Evolutionary conservation across 164 flowering plant species (phyloP).

Genomic region (Stephania yunnanensis): DNA sequence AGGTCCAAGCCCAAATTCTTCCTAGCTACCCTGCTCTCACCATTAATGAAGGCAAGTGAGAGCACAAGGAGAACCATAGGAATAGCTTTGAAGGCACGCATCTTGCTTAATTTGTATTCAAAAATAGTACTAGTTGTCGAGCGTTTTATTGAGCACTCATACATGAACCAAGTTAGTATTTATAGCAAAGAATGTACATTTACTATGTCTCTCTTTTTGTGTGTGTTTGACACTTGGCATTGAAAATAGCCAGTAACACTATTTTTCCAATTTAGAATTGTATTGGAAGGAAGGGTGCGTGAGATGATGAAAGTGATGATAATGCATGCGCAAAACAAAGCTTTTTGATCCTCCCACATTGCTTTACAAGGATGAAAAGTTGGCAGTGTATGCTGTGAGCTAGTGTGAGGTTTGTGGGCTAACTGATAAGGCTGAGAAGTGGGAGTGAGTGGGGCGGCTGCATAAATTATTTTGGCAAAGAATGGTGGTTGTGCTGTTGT

Average conservation of each 20-base stretch:
- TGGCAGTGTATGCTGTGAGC: background rate
- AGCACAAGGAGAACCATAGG: constrained; percentile 5
- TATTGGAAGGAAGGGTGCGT: background rate
- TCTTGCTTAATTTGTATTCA: background rate
- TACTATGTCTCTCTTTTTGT: background rate
- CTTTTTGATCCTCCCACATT: background rate
- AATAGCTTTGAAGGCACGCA: constrained; percentile 3
- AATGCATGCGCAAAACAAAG: background rate
- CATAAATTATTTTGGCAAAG: background rate
- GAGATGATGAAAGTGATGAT: background rate
- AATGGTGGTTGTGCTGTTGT: background rate
- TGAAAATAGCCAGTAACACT: background rate
- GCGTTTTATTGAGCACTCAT: background rate
- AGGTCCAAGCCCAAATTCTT: constrained; percentile 36
- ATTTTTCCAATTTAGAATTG: no score
- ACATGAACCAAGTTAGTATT: background rate
- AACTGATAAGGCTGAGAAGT: background rate
- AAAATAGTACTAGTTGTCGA: background rate
- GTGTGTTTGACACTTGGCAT: background rate
- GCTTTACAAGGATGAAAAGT: background rate
- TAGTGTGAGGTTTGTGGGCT: background rate
- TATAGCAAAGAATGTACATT: background rate
- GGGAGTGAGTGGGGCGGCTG: background rate
- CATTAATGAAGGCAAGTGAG: constrained; percentile 10
- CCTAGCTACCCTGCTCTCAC: constrained; percentile 31